These are phyloP conservation scores for Penicillium sp. DNA, from an alignment of 2,329 filamentous ascomycete genomes.

Conservation along the genomic window DNA sequence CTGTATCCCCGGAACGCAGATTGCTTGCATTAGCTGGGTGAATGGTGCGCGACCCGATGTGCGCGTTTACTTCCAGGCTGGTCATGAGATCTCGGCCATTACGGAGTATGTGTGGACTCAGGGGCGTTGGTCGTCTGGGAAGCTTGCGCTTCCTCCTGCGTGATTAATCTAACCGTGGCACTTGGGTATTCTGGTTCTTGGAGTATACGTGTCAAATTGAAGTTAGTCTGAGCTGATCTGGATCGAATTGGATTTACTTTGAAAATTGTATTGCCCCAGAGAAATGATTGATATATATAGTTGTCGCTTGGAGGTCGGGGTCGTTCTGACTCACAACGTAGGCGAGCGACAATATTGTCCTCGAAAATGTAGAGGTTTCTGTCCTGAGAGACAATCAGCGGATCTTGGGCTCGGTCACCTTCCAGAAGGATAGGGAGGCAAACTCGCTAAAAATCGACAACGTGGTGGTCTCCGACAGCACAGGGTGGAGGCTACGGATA, in stretches of 20 bases:
- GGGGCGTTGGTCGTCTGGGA: not conserved
- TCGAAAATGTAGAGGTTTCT: too few species aligned
- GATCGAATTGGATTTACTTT: not conserved
- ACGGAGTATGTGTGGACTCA: constrained; percentile 8
- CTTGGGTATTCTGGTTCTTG: not conserved
- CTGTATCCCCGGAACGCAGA: constrained; percentile 6
- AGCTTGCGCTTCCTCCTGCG: constrained; percentile 6
- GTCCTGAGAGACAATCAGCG: constrained; percentile 3
- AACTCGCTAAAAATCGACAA: constrained; percentile 12
- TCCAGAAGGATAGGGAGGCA: not conserved
- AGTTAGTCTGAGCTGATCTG: not conserved
- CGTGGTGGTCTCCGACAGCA: too few species aligned
- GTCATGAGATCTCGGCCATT: constrained; percentile 4
- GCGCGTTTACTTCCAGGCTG: constrained; percentile 11
- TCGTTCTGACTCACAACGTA: not conserved
- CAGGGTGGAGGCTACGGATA: constrained; percentile 21
- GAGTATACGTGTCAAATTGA: not conserved
- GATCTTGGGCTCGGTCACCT: constrained; percentile 16
- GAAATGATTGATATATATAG: not conserved
- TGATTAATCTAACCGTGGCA: not conserved
- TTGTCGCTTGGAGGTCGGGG: not conserved
- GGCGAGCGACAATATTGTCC: too few species aligned
- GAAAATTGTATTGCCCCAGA: not conserved
- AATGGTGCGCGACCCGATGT: not conserved
- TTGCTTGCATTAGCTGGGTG: constrained; percentile 7